phyloP scores from a whole-genome alignment of 371 early-diverging fungal genomes.

The Parasitella parasitica region DNA sequence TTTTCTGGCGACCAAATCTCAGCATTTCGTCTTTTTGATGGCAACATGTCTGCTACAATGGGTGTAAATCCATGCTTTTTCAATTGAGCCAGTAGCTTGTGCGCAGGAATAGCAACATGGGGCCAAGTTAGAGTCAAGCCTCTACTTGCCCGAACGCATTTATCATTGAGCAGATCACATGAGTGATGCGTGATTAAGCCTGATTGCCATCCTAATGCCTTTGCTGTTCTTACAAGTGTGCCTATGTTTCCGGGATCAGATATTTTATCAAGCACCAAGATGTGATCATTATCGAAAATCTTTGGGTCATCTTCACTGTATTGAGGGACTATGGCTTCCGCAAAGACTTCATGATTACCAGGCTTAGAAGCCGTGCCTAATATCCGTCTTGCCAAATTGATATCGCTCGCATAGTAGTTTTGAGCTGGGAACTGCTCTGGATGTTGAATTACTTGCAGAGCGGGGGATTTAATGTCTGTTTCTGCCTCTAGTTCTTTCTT shows the following conservation, averaged over 20 bases:
- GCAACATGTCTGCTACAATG: conserved; percentile 57
- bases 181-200: conserved; percentile 47
- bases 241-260: conserved; percentile 60
- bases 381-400: conserved; percentile 44
- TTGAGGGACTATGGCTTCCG: conserved; percentile 34
- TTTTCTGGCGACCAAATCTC: conserved; percentile 38
- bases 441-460: conserved; percentile 27
- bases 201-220: conserved; percentile 54
- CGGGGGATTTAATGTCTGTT: conserved; percentile 35
- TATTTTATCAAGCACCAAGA: conserved; percentile 56
- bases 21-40: background rate
- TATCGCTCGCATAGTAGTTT: conserved; percentile 33
- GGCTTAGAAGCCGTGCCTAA: conserved; percentile 54
- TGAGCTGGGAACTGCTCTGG: conserved; percentile 39
- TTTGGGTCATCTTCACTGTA: background rate
- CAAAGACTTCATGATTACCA: conserved; percentile 44
- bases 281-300: conserved; percentile 9
- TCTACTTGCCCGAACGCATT: conserved; percentile 53
- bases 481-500: conserved; percentile 25
- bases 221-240: conserved; percentile 52
- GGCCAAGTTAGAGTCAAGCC: conserved; percentile 49
- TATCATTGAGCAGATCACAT: conserved; percentile 57
- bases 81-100: conserved; percentile 31
- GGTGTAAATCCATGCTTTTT: conserved; percentile 42
- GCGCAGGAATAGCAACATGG: conserved; percentile 17